Percentiles rank a stretch among this genome's conserved stretches.
phyloP scores from a whole-genome alignment of 306 rosid species.

The Prunus armeniaca region DNA sequence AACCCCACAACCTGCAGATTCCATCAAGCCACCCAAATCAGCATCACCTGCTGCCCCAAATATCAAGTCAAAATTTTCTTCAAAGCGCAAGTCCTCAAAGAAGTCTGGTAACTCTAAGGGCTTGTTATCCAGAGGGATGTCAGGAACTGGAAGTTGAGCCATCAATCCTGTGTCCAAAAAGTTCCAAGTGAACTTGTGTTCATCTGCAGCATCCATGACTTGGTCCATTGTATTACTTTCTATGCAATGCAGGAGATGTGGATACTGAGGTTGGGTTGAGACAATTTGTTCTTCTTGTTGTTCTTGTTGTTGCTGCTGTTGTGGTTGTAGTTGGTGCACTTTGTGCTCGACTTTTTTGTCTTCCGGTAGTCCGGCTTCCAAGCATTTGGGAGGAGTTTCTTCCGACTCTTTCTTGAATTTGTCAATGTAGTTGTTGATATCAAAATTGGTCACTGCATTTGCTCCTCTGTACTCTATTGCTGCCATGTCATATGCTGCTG shows the following conservation, averaged over 20 bases:
- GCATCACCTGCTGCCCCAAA: slow-evolving; percentile 35
- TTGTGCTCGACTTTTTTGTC: slow-evolving; percentile 24
- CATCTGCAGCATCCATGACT: slow-evolving; percentile 36
- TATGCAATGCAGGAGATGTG: slow-evolving; percentile 19
- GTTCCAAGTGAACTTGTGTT: slow-evolving; percentile 52
- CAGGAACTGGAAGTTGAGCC: slow-evolving; percentile 29
- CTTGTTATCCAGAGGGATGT: slow-evolving; percentile 30
- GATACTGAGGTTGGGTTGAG: slow-evolving; percentile 4
- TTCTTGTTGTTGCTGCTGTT: not conserved
- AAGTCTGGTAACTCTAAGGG: slow-evolving; percentile 32
- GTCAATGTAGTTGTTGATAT: slow-evolving; percentile 60
- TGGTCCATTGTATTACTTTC: slow-evolving; percentile 33
- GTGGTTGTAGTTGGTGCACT: not conserved
- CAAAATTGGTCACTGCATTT: slow-evolving; percentile 91
- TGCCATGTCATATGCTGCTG: slow-evolving; percentile 85
- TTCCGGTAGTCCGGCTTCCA: slow-evolving; percentile 9
- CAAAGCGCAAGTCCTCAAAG: slow-evolving; percentile 49
- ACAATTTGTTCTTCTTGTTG: slow-evolving; percentile 3
- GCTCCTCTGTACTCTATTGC: slow-evolving; percentile 85
- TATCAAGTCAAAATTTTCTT: slow-evolving; percentile 56
- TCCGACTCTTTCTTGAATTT: slow-evolving; percentile 28
- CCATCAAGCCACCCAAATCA: slow-evolving; percentile 28
- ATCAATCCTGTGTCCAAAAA: slow-evolving; percentile 43
- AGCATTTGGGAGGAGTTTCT: slow-evolving; percentile 19
- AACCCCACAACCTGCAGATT: slow-evolving; percentile 7